A percentile compares a stretch with the other conserved stretches of the same genome.
Evolutionary conservation across 345 rosid genomes (phyloP).

Genomic region (Cardamine resedifolia): DNA sequence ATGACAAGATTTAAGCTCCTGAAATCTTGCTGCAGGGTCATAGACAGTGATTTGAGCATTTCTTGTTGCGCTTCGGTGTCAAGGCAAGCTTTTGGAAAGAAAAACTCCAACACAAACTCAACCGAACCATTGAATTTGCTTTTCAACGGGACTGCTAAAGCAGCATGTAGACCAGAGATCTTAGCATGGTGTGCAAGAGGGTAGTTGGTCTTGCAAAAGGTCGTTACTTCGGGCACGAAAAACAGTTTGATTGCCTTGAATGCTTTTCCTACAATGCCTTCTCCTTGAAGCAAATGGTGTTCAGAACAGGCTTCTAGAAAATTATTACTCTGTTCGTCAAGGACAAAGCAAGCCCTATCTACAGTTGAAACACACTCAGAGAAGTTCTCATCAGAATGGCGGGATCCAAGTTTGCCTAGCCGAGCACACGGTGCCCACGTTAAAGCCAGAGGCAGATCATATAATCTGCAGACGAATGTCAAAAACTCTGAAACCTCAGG

Average conservation of each 20-base stretch:
- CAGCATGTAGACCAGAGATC: conserved; percentile 69
- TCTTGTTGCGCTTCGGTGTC: conserved; percentile 50
- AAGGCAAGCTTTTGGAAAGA: conserved; percentile 68
- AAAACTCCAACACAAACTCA: conserved; percentile 86
- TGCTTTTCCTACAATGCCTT: conserved; percentile 88
- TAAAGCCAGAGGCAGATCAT: conserved; percentile 75
- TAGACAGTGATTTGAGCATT: conserved; percentile 51
- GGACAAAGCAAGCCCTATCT: conserved; percentile 68
- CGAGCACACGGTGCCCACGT: conserved; percentile 76
- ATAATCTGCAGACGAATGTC: conserved; percentile 54
- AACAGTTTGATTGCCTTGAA: conserved; percentile 57
- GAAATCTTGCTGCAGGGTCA: conserved; percentile 52
- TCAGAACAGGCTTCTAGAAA: conserved; percentile 82
- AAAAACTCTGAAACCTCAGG: conserved; percentile 58
- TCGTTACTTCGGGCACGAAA: conserved; percentile 61
- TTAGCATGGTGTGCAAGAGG: conserved; percentile 91
- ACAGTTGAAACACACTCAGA: conserved; percentile 66
- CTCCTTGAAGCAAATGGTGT: conserved; percentile 70
- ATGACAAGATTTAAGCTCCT: conserved; percentile 51
- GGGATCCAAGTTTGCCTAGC: conserved; percentile 70
- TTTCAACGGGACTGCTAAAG: conserved; percentile 72
- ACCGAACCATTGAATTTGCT: conserved; percentile 46
- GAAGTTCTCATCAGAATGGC: conserved; percentile 66
- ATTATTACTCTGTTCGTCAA: conserved; percentile 41
- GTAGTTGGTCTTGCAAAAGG: conserved; percentile 70